Percentiles rank a stretch among this genome's conserved stretches.
Evolutionary conservation across 208 protist genomes (phyloP).

Genomic region (Tritrichomonas foetus): DNA sequence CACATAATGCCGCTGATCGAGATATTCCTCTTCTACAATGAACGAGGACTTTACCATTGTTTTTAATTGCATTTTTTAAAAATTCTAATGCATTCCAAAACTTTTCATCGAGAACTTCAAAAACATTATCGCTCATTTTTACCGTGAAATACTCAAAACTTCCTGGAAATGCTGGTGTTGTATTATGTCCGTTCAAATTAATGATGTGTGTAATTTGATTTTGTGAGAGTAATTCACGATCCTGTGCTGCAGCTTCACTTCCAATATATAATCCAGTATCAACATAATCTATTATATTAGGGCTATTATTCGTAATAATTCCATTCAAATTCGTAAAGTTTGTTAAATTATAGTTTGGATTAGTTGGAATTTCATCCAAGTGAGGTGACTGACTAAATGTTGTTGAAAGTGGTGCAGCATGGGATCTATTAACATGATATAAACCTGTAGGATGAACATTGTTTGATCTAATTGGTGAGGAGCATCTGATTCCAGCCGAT

Average conservation of each 20-base stretch:
- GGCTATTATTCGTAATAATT: too few relatives aligned
- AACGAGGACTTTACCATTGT: background rate
- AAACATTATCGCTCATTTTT: background rate
- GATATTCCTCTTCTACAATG: background rate
- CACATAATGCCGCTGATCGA: background rate
- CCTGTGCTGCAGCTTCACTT: background rate
- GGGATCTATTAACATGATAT: too few relatives aligned
- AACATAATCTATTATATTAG: background rate
- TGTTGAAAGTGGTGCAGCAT: too few relatives aligned
- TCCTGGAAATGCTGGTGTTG: background rate
- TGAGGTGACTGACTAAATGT: too few relatives aligned
- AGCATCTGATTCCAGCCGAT: too few relatives aligned
- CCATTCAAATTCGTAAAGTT: too few relatives aligned
- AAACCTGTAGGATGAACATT: too few relatives aligned
- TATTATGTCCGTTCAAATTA: background rate
- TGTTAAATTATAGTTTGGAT: too few relatives aligned
- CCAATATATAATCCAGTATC: background rate
- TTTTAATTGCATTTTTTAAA: background rate
- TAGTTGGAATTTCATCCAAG: too few relatives aligned
- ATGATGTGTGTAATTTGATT: constrained; percentile 20
- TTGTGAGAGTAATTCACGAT: background rate
- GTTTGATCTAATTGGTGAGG: too few relatives aligned
- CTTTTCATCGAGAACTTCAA: constrained; percentile 3
- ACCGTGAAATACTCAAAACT: background rate
- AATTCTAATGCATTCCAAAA: constrained; percentile 34